Evolutionary conservation across 2,329 filamentous ascomycete genomes (phyloP).

Genomic region (Purpureocillium takamizusanense): DNA sequence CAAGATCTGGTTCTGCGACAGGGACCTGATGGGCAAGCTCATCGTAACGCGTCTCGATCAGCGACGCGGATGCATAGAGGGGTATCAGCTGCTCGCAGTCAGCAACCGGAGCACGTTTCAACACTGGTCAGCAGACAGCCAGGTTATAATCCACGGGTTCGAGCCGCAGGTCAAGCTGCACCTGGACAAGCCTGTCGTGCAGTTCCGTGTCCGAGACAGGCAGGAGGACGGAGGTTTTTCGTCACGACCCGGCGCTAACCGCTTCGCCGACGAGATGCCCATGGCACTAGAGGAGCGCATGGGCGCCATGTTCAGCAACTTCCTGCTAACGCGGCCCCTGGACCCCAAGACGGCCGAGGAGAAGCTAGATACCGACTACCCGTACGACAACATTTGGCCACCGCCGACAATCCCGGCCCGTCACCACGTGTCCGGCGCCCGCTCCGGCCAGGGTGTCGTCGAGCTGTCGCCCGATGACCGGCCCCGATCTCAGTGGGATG

Average conservation of each 20-base stretch:
- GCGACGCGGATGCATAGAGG: constrained; percentile 66
- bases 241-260: constrained; percentile 17
- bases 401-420: constrained; percentile 58
- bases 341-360: constrained; percentile 23
- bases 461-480: constrained; percentile 18
- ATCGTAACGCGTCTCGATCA: constrained; percentile 71
- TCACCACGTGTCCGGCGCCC: constrained; percentile 36
- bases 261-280: constrained; percentile 40
- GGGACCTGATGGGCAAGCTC: constrained; percentile 62
- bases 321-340: constrained; percentile 54
- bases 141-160: constrained; percentile 65
- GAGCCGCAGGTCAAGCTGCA: constrained; percentile 62
- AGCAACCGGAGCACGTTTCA: constrained; percentile 44
- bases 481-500: constrained; percentile 44
- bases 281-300: constrained; percentile 39
- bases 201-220: constrained; percentile 31
- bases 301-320: constrained; percentile 52
- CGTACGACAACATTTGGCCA: constrained; percentile 62
- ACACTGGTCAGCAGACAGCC: constrained; percentile 54
- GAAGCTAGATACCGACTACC: constrained; percentile 21
- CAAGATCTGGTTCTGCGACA: constrained; percentile 82
- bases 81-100: constrained; percentile 64
- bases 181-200: constrained; percentile 62
- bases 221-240: constrained; percentile 12
- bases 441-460: constrained; percentile 13